A percentile compares a stretch with the other conserved stretches of the same genome.
These are phyloP conservation scores for Lipomyces oligophaga DNA, from an alignment of 805 yeast species.

Conservation along the genomic window DNA sequence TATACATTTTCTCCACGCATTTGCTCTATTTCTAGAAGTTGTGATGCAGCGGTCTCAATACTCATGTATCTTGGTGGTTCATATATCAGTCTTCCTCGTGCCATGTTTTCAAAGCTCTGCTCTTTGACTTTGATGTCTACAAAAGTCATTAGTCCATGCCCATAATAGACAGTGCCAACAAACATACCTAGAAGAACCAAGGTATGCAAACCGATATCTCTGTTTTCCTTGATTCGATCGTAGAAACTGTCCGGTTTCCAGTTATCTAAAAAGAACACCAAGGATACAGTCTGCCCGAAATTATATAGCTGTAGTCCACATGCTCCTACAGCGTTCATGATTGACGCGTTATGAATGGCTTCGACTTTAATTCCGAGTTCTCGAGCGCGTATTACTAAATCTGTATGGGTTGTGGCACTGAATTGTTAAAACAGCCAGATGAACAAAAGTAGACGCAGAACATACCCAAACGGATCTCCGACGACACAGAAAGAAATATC, in stretches of 20 bases:
- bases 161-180: not conserved
- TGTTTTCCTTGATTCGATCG: slow-evolving; percentile 80
- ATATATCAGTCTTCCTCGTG: slow-evolving; percentile 83
- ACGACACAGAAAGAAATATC: slow-evolving; percentile 94
- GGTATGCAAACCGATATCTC: slow-evolving; percentile 88
- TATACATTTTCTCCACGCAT: slow-evolving; percentile 71
- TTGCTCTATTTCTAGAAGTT: slow-evolving; percentile 84
- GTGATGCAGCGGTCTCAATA: slow-evolving; percentile 83
- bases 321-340: slow-evolving; percentile 98
- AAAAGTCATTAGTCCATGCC: not conserved
- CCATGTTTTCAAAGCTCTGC: slow-evolving; percentile 90
- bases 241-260: slow-evolving; percentile 98
- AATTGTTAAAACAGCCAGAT: not conserved
- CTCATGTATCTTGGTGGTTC: slow-evolving; percentile 98
- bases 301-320: slow-evolving; percentile 93
- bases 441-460: not conserved
- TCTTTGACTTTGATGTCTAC: slow-evolving; percentile 86
- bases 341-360: slow-evolving; percentile 89
- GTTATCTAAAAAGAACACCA: slow-evolving; percentile 88
- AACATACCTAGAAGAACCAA: slow-evolving; percentile 59
- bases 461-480: slow-evolving; percentile 86
- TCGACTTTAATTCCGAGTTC: slow-evolving; percentile 75
- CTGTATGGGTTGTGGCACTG: slow-evolving; percentile 92
- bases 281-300: slow-evolving; percentile 95
- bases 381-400: slow-evolving; percentile 84